Percentiles rank a stretch among this genome's conserved stretches.
These are phyloP conservation scores for Nannochloropsis salina DNA, from an alignment of 108 stramenopile species.

Conservation along the genomic window DNA sequence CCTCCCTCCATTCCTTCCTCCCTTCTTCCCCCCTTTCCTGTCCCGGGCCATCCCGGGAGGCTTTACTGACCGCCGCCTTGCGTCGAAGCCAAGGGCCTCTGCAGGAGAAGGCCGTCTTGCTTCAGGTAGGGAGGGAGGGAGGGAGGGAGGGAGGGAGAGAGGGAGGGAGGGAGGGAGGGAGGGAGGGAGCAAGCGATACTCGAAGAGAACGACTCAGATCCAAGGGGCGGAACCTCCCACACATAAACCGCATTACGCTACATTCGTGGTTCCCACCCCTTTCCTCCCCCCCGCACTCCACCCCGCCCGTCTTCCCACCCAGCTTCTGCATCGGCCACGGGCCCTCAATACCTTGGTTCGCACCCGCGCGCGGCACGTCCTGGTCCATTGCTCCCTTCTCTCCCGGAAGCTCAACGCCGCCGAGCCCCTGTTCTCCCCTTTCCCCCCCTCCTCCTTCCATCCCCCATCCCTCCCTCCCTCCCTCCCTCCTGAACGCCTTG, in stretches of 20 bases:
- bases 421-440: background rate
- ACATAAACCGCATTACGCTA: background rate
- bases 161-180: background rate
- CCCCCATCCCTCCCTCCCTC: background rate
- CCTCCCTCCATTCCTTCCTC: background rate
- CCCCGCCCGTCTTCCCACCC: background rate
- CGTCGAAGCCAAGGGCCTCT: background rate
- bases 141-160: background rate
- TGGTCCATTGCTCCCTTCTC: slow-evolving; percentile 12
- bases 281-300: background rate
- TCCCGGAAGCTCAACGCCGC: background rate
- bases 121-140: background rate
- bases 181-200: background rate
- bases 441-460: background rate
- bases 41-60: background rate
- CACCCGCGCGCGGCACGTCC: background rate
- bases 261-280: background rate
- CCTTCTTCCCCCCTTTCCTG: background rate
- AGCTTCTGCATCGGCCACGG: background rate
- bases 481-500: background rate
- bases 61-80: background rate
- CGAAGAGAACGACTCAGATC: background rate
- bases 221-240: background rate
- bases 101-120: background rate
- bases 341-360: background rate